Base-by-base conservation (phyloP, 2,329 filamentous ascomycete genomes). In the Pseudocercospora ulei region DNA sequence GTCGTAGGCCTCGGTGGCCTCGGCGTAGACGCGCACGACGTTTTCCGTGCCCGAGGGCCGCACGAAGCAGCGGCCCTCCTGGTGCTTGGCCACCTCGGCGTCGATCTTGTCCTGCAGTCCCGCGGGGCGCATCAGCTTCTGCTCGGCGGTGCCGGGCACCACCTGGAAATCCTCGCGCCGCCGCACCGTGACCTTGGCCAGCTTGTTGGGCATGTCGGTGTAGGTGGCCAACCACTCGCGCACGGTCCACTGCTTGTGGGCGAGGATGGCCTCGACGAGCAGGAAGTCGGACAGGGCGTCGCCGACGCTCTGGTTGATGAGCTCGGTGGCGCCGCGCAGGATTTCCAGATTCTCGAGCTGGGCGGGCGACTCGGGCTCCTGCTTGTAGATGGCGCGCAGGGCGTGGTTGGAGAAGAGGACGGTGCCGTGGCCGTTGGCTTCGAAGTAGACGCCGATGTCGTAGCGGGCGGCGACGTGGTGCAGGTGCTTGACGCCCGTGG, bases 221-320 rank as follows among this genome's bases (percentile, higher is more conserved):
- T 98, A 98, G 3, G 86, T 95, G 49, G 76, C 75, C 46, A 87
- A 78, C 90, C 90, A 98, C 61, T 96, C 59, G 80, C 79, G 29
- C 43, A 86, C 78, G 16, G 75, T 78, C 87, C 87, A 98, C 51
- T 72, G 73, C 69, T 95, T 96, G 73, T 96, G 86, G 4, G 90
- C 87, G 25, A 98, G 78, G 51, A 96, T 90, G 20, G 88, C 83
- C 65, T 98, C 90, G 24, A 96, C 87, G 56, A 98, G 78, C 29
- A 98, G 75, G 73, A 95, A 82, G 65, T 98, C 90, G 1, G 86
- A 94, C 41, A 98, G 74, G 30, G 90, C 90, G 59, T 98, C 90
- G 37, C 90, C 90, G 30, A 96, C 88, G 1, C 90, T 90, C 68
- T 98, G 90, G 71, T 98, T 98, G 69, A 98, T 93, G 48, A 98